phyloP scores from a whole-genome alignment of 805 yeast species.

The Metschnikowia henanensis region DNA sequence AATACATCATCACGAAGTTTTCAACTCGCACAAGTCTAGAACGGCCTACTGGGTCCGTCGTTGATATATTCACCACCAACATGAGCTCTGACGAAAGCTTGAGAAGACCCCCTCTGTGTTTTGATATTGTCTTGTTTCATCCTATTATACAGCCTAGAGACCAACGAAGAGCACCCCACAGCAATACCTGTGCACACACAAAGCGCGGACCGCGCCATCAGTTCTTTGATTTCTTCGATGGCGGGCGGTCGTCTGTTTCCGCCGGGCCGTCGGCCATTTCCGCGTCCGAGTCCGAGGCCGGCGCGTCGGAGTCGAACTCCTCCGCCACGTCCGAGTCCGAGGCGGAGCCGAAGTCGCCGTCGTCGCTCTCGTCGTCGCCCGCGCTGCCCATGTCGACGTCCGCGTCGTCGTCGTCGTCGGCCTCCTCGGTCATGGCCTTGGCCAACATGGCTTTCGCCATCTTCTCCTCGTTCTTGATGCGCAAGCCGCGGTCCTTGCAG shows the following conservation, averaged over 20 bases:
- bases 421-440: conserved; percentile 66
- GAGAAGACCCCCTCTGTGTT: too few species aligned
- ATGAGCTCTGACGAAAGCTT: too few species aligned
- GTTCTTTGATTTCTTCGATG: conserved; percentile 31
- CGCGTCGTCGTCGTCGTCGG: conserved; percentile 49
- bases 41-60: too few species aligned
- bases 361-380: conserved; percentile 75
- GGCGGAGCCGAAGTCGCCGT: conserved; percentile 77
- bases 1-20: too few species aligned
- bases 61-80: too few species aligned
- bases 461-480: conserved; percentile 85
- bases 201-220: too few species aligned
- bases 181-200: too few species aligned
- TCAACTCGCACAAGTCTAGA: too few species aligned
- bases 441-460: conserved; percentile 82
- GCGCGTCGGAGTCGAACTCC: conserved; percentile 75
- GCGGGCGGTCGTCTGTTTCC: conserved; percentile 29
- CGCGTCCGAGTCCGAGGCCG: conserved; percentile 28
- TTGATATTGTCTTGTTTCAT: background rate
- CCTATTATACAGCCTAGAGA: background rate
- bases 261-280: conserved; percentile 18
- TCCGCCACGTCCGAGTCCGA: conserved; percentile 76
- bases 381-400: conserved; percentile 68
- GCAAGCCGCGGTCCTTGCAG: conserved; percentile 73
- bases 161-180: too few species aligned